phyloP scores from a whole-genome alignment of 805 yeast species.

The Nakazawaea ishiwadae region DNA sequence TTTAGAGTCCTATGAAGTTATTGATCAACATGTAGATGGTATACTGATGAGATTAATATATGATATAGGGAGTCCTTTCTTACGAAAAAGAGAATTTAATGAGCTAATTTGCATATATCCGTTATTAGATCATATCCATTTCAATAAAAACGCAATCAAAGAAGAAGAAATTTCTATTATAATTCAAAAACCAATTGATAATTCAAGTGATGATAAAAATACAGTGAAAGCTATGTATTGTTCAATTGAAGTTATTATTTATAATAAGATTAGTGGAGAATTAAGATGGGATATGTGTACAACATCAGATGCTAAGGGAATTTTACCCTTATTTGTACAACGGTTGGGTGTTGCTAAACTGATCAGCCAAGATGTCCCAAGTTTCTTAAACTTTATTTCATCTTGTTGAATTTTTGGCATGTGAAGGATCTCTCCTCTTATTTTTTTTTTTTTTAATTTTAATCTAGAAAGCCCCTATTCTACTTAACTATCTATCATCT shows the following conservation, averaged over 20 bases:
- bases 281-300: constrained; percentile 35
- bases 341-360: constrained; percentile 33
- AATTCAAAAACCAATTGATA: constrained; percentile 21
- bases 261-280: constrained; percentile 14
- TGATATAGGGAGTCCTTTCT: constrained; percentile 30
- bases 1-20: constrained; percentile 21
- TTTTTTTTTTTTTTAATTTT: neutral
- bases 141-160: neutral
- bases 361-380: constrained; percentile 34
- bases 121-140: constrained; percentile 20
- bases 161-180: constrained; percentile 25
- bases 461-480: neutral
- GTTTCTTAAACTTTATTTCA: constrained; percentile 18
- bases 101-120: constrained; percentile 22
- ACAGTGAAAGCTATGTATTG: constrained; percentile 30
- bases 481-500: too few species aligned
- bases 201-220: constrained; percentile 13
- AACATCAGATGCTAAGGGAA: constrained; percentile 34
- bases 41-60: constrained; percentile 28
- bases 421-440: neutral
- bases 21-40: constrained; percentile 22
- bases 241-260: constrained; percentile 29
- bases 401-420: neutral
- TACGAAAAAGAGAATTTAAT: constrained; percentile 32
- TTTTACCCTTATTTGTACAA: constrained; percentile 35